Evolutionary conservation across 2,329 filamentous ascomycete species (phyloP), one percentile per base, ranked within the genome.

Genomic region (Scedosporium dehoogii): DNA sequence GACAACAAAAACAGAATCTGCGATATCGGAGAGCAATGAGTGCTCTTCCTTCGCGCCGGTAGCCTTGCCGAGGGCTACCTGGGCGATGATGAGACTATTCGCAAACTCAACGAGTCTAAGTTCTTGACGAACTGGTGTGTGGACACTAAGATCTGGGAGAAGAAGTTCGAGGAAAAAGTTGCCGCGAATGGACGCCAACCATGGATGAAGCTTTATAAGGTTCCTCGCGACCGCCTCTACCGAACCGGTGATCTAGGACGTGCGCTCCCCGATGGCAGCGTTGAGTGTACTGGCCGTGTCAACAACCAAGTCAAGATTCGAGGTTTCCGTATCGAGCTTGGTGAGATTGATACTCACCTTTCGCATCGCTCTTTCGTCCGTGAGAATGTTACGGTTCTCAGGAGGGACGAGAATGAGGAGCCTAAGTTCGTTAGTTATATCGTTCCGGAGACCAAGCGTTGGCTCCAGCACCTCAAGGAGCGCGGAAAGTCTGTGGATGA

Each of bases 281-380:
- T 91, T 10, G 88, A 89, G 69, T 90, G 86, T 70, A 87, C 89
- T 9, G 93, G 93, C 23, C 83, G 94, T 63, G 86, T 86, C 25
- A 93, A 97, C 70, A 84, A 88, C 67, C 93, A 97, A 72, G 90
- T 97, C 77, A 99, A 97, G 79, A 93, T 97, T 67, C 88, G 94
- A 64, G 93, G 93, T 1, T 97, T 97, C 81, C 84, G 93, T 65
- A 96, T 99, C 67, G 94, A 99, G 76, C 85, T 97, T 56, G 89
- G 88, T 66, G 94, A 97, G 67, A 97, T 97, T 67, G 92, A 97
- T 73, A 89, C 81, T 51, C 88, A 96, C 72, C 77, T 97, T 57
- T 89, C 85, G 61, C 82, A 86, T 55, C 85, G 90, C 74, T 85
- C 84, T 0, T 76, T 96, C 25, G 84, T 97, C 25, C 83, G 91